Conservation (phyloP, 2,329 filamentous ascomycete species). For the Aspergillus costaricaensis region DNA sequence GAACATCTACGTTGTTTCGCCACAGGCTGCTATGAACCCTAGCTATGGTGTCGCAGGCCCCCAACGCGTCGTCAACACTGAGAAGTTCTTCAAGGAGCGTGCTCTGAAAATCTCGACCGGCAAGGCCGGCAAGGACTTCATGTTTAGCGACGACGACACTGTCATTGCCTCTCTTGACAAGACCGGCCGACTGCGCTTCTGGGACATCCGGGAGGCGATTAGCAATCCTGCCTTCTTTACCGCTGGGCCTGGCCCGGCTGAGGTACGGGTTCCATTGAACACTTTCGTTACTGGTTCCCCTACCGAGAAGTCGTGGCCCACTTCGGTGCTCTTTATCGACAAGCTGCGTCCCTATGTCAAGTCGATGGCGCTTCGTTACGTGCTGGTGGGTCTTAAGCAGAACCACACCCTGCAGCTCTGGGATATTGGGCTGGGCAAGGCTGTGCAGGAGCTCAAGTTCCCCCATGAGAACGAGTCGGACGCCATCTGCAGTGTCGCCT, state of each 20-base stretch:
- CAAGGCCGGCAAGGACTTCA: slow-evolving; percentile 97
- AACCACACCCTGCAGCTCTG: slow-evolving; percentile 98
- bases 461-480: slow-evolving; percentile 95
- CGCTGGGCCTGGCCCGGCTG: slow-evolving; percentile 56
- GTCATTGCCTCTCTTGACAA: slow-evolving; percentile 96
- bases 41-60: slow-evolving; percentile 54
- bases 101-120: slow-evolving; percentile 93
- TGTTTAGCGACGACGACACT: slow-evolving; percentile 94
- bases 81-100: slow-evolving; percentile 82
- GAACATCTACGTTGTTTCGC: slow-evolving; percentile 84
- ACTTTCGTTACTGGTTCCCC: slow-evolving; percentile 84
- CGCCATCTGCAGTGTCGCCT: slow-evolving; percentile 95
- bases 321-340: slow-evolving; percentile 92
- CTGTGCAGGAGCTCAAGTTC: slow-evolving; percentile 94
- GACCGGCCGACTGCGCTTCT: slow-evolving; percentile 94
- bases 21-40: slow-evolving; percentile 54
- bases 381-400: slow-evolving; percentile 97
- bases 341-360: slow-evolving; percentile 93
- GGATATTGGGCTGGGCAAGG: slow-evolving; percentile 93
- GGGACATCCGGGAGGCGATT: slow-evolving; percentile 85
- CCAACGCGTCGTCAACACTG: slow-evolving; percentile 72
- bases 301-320: slow-evolving; percentile 93
- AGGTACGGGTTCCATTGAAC: slow-evolving; percentile 82
- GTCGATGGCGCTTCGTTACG: slow-evolving; percentile 85
- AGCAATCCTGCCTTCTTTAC: slow-evolving; percentile 47